Conservation (phyloP, 2,329 filamentous ascomycete genomes). For the Colletotrichum horii region DNA sequence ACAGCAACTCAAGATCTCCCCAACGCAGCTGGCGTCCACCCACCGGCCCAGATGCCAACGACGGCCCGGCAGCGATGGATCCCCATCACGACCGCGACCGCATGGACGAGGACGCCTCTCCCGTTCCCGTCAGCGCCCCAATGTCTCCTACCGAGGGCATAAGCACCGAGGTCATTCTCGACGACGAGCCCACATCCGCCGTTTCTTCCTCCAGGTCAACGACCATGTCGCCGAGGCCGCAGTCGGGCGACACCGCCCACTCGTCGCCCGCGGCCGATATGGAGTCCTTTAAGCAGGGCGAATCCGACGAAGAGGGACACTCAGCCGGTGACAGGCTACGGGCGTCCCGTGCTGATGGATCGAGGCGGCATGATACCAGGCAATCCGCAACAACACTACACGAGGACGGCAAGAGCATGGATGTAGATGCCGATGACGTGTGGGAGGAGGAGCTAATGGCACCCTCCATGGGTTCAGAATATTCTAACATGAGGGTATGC, state of each 20-base stretch:
- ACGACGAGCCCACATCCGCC: slow-evolving; percentile 25
- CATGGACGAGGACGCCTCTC: slow-evolving; percentile 27
- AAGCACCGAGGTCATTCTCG: slow-evolving; percentile 23
- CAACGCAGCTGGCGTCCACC: slow-evolving; percentile 22
- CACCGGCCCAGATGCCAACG: neutral
- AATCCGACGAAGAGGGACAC: slow-evolving; percentile 39
- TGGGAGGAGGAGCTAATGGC: slow-evolving; percentile 34
- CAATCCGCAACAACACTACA: neutral
- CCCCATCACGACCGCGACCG: slow-evolving; percentile 27
- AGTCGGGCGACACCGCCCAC: slow-evolving; percentile 35
- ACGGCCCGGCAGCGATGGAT: slow-evolving; percentile 27
- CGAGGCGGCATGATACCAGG: neutral
- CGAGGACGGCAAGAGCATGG: slow-evolving; percentile 28
- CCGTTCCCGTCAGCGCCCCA: slow-evolving; percentile 26
- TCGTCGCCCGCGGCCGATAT: slow-evolving; percentile 37
- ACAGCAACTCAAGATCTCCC: slow-evolving; percentile 28
- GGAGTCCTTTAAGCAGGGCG: slow-evolving; percentile 42
- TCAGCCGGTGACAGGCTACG: neutral
- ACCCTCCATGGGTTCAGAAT: slow-evolving; percentile 43
- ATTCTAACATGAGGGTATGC: slow-evolving; percentile 40
- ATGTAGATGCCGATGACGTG: slow-evolving; percentile 17
- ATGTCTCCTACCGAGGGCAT: slow-evolving; percentile 13
- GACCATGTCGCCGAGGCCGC: slow-evolving; percentile 49
- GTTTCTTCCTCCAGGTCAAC: slow-evolving; percentile 43
- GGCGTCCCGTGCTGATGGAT: neutral